Base-by-base conservation (phyloP, 2,329 filamentous ascomycete species). In the Talaromyces sp. region DNA sequence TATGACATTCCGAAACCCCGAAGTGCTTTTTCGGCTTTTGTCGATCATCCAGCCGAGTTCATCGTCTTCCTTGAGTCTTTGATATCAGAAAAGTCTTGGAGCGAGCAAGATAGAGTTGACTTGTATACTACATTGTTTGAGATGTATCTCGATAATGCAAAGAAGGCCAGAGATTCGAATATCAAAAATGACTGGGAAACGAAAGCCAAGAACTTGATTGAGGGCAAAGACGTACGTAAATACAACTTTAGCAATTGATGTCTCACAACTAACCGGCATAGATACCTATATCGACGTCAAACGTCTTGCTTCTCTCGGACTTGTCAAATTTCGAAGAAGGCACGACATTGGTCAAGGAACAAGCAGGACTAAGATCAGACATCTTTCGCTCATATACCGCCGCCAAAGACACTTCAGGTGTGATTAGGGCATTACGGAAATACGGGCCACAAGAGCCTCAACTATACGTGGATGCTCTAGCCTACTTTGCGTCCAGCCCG, bases 381-480 rank as follows among this genome's bases (percentile, higher is more conserved):
- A 98, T 99, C 66, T 98, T 99, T 81, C 89, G 95, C 58, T 97
- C 94, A 1, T 97, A 96, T 75, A 97, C 94, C 1, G 88, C 93
- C 0, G 92, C 93, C 25, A 92, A 93, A 69, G 95, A 99, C 75
- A 99, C 95, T 0, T 84, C 86, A 47, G 94, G 95, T 10, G 94
- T 94, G 5, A 92, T 99, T 73, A 91, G 90, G 73, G 93, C 95
- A 0, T 82, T 99, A 47, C 87, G 88, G 67, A 97, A 96, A 77
- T 99, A 99, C 74, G 96, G 95, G 0, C 88, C 91, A 0, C 88
- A 93, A 70, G 94, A 98, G 71, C 93, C 94, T 0, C 90, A 94
- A 67, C 85, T 99, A 1, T 99, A 99, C 73, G 89, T 94, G 2
- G 92, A 95, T 10, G 95, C 95, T 0, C 83, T 99, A 19, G 89